Base-by-base conservation (phyloP, 306 rosid species). In the Casuarina glauca region DNA sequence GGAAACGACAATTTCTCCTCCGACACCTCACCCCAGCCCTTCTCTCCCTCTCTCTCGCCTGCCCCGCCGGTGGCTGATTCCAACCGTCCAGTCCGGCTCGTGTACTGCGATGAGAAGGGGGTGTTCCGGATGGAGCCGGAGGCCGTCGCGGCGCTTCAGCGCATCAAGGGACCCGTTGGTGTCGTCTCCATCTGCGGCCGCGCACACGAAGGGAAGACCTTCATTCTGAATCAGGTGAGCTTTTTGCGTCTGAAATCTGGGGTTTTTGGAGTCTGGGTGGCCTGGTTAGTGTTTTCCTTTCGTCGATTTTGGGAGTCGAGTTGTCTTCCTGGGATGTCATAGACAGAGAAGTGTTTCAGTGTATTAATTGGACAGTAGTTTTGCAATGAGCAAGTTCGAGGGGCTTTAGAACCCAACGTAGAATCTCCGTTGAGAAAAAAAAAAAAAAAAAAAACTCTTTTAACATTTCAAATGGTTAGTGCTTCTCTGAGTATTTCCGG, bases 171-270 rank as follows among this genome's bases (percentile, higher is more conserved):
- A 26, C 98, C 98, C 13, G 89, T 94, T 12, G 98, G 98, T 0
- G 90, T 94, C 5, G 97, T 94, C 72, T 89, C 98, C 54, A 97
- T 94, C 78, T 92, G 98, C 44, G 98, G 97, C 5, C 90, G 97
- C 5, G 97, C 97, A 77, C 97, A 97, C 63, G 96, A 92, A 83
- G 98, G 98, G 49, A 95, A 95, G 87, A 95, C 97, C 78, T 95
- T 79, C 70, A 91, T 95, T 41, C 77, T 95, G 11, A 95, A 95
- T 63, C 98, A 91, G 97, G 98, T 92, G 35, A 63, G 35, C 53
- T 4, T 61, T 42, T 5, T 42, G 53, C 61, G 51, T 49, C 2
- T 74, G n/a, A 26, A 39, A 12, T 48, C 73, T 85, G 82, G 89
- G 89, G 67, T 74, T 77, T 43, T 16, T 4, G 35, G 55, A 13